A percentile compares a stretch with the other conserved stretches of the same genome.
phyloP scores from a whole-genome alignment of 2,329 filamentous ascomycete genomes.

The Aspergillus glaucus region DNA sequence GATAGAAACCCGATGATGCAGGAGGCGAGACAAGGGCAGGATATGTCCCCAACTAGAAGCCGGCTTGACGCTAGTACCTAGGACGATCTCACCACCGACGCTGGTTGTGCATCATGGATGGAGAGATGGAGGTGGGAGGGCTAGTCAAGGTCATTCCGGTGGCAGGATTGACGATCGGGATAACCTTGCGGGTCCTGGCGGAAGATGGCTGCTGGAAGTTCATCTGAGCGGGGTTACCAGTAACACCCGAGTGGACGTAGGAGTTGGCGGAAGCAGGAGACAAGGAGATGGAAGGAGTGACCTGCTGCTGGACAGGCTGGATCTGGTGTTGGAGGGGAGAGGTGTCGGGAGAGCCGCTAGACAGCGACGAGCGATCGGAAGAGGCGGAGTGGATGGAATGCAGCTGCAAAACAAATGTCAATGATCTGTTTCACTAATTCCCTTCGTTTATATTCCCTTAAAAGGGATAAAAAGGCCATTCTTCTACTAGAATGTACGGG shows the following conservation, averaged over 20 bases:
- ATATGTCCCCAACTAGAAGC: conserved; percentile 26
- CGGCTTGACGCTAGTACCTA: conserved; percentile 5
- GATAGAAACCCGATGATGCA: conserved; percentile 31
- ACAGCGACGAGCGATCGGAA: conserved; percentile 90
- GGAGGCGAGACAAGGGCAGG: conserved; percentile 21
- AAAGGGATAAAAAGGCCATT: background rate
- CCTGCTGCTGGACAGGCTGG: conserved; percentile 65
- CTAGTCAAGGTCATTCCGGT: conserved; percentile 84
- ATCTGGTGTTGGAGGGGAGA: conserved; percentile 83
- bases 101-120: conserved; percentile 55
- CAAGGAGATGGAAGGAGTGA: conserved; percentile 67
- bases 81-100: conserved; percentile 34
- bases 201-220: conserved; percentile 90
- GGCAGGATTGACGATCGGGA: conserved; percentile 93
- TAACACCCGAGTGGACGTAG: conserved; percentile 60
- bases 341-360: conserved; percentile 85
- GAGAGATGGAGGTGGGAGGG: conserved; percentile 68
- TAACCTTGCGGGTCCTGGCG: conserved; percentile 85
- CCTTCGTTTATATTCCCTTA: background rate
- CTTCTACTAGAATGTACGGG: background rate
- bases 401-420: conserved; percentile 51
- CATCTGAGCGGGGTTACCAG: conserved; percentile 60
- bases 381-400: conserved; percentile 83
- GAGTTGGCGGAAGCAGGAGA: conserved; percentile 53
- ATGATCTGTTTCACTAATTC: conserved; percentile 1